Conservation (phyloP, 345 rosid species). For the Euclidium syriacum region DNA sequence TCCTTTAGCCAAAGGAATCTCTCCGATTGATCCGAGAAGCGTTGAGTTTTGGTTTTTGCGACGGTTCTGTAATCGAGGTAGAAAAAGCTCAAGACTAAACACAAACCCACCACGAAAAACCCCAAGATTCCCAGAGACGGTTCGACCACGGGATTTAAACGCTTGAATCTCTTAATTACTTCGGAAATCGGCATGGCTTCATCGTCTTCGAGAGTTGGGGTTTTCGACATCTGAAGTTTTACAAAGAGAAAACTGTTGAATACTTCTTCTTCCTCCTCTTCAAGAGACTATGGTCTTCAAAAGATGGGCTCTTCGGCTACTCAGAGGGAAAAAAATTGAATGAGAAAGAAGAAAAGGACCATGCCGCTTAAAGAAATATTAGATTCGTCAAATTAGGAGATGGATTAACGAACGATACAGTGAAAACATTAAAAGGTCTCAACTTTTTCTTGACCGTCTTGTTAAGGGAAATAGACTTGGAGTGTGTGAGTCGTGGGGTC, state of each 20-base stretch:
- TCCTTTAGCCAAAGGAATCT: slow-evolving; percentile 58
- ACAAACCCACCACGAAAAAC: slow-evolving; percentile 53
- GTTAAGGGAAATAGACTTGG: slow-evolving; percentile 2
- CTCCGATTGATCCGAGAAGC: slow-evolving; percentile 45
- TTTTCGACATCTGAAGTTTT: slow-evolving; percentile 39
- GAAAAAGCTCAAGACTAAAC: slow-evolving; percentile 56
- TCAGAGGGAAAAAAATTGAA: not conserved
- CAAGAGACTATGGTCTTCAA: no score
- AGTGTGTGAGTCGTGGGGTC: slow-evolving; percentile 23
- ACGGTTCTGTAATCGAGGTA: slow-evolving; percentile 61
- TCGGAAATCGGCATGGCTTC: slow-evolving; percentile 39
- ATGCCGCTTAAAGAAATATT: not conserved
- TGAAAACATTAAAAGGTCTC: not conserved
- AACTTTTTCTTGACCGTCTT: slow-evolving; percentile 24
- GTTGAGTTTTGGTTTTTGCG: slow-evolving; percentile 38
- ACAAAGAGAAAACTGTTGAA: not conserved
- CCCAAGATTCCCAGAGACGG: slow-evolving; percentile 66
- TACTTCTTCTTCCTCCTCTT: slow-evolving; percentile 6
- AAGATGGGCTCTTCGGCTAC: no score
- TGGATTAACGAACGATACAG: not conserved
- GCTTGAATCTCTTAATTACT: slow-evolving; percentile 53
- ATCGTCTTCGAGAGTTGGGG: slow-evolving; percentile 35
- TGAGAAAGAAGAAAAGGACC: not conserved
- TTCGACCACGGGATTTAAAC: slow-evolving; percentile 50
- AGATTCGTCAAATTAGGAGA: not conserved